Evolutionary conservation across 371 early-diverging fungal genomes (phyloP), one percentile per base, ranked within the genome.

Genomic region (Actinomucor elegans): DNA sequence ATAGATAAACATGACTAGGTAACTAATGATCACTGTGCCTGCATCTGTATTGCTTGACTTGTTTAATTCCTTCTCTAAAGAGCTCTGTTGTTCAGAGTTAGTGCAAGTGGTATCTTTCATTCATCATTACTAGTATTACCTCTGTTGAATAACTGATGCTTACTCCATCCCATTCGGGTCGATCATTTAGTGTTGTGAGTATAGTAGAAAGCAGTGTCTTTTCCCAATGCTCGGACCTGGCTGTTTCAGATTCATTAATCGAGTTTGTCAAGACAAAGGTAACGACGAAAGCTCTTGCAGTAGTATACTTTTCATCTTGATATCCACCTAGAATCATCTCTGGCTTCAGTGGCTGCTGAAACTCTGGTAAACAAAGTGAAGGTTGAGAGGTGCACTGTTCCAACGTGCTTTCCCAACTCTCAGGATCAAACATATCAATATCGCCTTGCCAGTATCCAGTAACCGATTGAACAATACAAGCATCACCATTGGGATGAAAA

Each of bases 401-500:
- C 11, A 89, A 70, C 8, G 71, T 59, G 7, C 43, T 44, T 44
- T 73, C 23, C 85, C 84, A 86, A 2, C 48, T 60, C 11, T 61
- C 65, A 0, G 69, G 64, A 31, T 79, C 70, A 47, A 89, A 86
- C 7, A 61, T 55, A 20, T 41, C 44, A 6, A 79, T 57, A 44
- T 86, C 81, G n/a, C 79, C 71, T 51, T 82, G 73, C 86, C 87
- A 90, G 57, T 88, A 90, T 0, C 88, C 89, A 8, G 90, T 84
- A 6, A 88, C 77, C 2, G 88, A 87, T 52, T 89, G 87, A 14
- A 87, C 70, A 26, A 86, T 79, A 54, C 91, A 90, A 2, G 68
- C 82, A 29, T 83, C 81, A 1, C 81, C 85, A 18, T 70, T 80
- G 2, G 91, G 90, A 47, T 82, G 80, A 41, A 87, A 76, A 53